These are phyloP conservation scores for Pseudovirgaria hyperparasitica DNA, from an alignment of 2,329 filamentous ascomycete species.

Conservation along the genomic window DNA sequence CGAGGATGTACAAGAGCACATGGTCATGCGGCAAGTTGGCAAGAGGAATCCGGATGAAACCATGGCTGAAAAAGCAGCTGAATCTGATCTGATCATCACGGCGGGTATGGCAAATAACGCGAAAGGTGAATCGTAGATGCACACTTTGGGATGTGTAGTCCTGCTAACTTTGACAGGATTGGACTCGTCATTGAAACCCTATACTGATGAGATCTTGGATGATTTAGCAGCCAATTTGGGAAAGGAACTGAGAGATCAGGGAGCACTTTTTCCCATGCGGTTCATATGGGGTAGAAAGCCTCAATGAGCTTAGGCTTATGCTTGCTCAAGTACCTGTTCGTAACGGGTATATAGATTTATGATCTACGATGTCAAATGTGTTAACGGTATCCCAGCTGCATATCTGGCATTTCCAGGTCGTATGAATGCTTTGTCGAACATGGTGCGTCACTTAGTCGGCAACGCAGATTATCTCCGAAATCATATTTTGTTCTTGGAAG, in stretches of 20 bases:
- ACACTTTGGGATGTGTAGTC: no score
- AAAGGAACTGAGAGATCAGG: constrained; percentile 3
- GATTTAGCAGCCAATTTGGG: constrained; percentile 2
- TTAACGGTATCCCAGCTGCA: no score
- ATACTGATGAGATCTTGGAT: constrained; percentile 3
- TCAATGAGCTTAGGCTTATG: no score
- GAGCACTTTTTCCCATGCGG: constrained; percentile 5
- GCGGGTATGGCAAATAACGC: constrained; percentile 5
- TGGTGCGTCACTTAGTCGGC: no score
- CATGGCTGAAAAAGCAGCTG: constrained; percentile 3
- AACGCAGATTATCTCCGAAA: no score
- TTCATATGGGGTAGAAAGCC: constrained; percentile 5
- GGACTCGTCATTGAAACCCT: constrained; percentile 2
- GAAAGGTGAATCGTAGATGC: constrained; percentile 7
- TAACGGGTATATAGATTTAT: no score
- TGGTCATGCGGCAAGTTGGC: constrained; percentile 6
- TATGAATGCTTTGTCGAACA: no score
- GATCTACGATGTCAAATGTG: no score
- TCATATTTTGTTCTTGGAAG: no score
- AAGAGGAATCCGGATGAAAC: constrained; percentile 5
- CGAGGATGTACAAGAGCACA: constrained; percentile 5
- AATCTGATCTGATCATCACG: constrained; percentile 6
- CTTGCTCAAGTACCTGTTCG: no score
- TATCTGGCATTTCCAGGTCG: no score
- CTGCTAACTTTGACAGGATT: constrained; percentile 2